Evolutionary conservation across 1,284 basidiomycete species (phyloP).

Genomic region (Volvariella volvacea): DNA sequence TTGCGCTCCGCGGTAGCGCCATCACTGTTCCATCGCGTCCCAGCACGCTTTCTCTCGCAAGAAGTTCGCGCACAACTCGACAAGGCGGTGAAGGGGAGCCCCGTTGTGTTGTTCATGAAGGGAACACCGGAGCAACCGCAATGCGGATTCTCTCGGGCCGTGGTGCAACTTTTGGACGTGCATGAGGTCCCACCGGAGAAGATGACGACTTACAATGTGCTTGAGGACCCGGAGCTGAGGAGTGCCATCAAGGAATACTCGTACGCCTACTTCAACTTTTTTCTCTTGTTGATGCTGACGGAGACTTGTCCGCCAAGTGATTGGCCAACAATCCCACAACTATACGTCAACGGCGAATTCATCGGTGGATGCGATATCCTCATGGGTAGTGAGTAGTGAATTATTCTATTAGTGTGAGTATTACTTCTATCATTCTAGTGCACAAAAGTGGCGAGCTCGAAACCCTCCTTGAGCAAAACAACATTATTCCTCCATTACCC

Average conservation of each 20-base stretch:
- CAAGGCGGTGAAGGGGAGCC: conserved; percentile 61
- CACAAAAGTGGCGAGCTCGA: conserved; percentile 95
- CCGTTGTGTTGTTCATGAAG: conserved; percentile 94
- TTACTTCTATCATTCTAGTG: conserved; percentile 46
- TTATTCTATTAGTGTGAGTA: conserved; percentile 3
- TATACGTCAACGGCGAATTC: conserved; percentile 94
- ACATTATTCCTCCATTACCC: conserved; percentile 42
- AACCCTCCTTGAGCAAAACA: conserved; percentile 68
- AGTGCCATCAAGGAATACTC: conserved; percentile 93
- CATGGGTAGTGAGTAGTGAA: conserved; percentile 68
- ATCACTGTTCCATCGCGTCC: conserved; percentile 10
- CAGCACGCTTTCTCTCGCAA: conserved; percentile 29
- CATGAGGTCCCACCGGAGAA: conserved; percentile 80
- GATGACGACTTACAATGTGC: conserved; percentile 84
- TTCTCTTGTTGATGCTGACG: neutral
- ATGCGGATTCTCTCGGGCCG: conserved; percentile 94
- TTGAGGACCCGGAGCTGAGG: conserved; percentile 82
- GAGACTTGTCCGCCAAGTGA: conserved; percentile 46
- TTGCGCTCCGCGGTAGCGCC: conserved; percentile 19
- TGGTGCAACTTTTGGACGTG: conserved; percentile 85
- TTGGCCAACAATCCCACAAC: conserved; percentile 97
- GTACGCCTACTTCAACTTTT: conserved; percentile 41
- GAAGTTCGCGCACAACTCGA: conserved; percentile 36
- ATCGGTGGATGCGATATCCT: conserved; percentile 96
- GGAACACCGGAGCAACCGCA: conserved; percentile 82